A percentile compares a stretch with the other conserved stretches of the same genome.
phyloP scores from a whole-genome alignment of 345 rosid genomes.

The Salix dunnii region DNA sequence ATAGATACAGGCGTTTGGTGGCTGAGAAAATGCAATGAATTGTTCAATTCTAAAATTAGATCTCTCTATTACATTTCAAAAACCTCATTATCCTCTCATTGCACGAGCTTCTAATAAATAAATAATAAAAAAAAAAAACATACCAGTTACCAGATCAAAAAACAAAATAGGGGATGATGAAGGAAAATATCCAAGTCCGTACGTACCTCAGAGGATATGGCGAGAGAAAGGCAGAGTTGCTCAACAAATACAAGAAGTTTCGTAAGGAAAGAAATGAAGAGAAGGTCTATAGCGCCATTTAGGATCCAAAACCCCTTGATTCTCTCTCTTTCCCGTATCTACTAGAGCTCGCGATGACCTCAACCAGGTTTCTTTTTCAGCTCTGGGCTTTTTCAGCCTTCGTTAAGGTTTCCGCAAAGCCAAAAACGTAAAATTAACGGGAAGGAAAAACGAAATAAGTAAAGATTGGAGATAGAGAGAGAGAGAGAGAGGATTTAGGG shows the following conservation, averaged over 20 bases:
- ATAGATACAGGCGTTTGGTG: neutral
- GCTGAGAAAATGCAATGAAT: neutral
- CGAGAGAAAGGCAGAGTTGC: neutral
- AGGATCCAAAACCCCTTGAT: neutral
- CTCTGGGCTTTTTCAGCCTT: neutral
- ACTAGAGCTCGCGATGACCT: neutral
- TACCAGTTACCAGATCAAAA: neutral
- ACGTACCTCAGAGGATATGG: neutral
- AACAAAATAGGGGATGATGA: neutral
- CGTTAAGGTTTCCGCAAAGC: neutral
- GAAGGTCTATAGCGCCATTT: constrained; percentile 12
- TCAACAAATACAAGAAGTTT: constrained; percentile 6
- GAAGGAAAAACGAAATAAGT: no score
- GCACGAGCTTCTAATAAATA: neutral
- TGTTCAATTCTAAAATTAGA: constrained; percentile 4
- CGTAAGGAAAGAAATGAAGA: neutral
- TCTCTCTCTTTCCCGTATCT: neutral
- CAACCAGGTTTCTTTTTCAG: neutral
- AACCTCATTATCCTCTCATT: neutral
- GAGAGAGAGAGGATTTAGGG: constrained; percentile 3
- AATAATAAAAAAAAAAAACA: neutral
- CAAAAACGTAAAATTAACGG: neutral
- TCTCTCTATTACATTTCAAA: constrained; percentile 1
- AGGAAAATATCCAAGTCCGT: neutral
- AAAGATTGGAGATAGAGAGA: neutral